Percentiles rank a stretch among this genome's conserved stretches.
Evolutionary conservation across 176 grass and related monocot genomes (phyloP).

Genomic region (Avena atlantica): DNA sequence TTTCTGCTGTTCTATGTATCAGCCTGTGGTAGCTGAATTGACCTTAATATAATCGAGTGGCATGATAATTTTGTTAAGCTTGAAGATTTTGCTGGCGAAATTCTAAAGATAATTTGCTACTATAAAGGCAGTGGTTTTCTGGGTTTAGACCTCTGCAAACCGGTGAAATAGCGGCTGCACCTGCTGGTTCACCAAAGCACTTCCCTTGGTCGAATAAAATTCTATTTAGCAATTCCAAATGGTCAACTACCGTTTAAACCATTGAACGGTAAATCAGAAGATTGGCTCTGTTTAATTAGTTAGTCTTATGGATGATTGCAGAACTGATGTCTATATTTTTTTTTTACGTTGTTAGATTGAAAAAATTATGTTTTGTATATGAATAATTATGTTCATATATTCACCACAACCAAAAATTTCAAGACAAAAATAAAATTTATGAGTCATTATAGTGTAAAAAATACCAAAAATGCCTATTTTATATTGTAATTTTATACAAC

Average conservation of each 20-base stretch:
- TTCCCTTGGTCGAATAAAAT: background rate
- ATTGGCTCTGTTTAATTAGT: background rate
- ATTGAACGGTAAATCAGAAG: background rate
- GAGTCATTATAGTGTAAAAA: no score
- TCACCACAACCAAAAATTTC: no score
- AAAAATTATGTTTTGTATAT: no score
- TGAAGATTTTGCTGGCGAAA: background rate
- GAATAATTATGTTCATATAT: no score
- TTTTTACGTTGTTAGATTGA: no score
- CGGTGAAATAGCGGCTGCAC: background rate
- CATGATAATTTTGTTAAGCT: no score
- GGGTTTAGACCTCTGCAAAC: background rate
- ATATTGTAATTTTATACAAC: no score
- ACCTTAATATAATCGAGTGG: no score
- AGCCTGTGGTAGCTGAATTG: no score
- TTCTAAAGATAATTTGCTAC: background rate
- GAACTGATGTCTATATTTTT: background rate
- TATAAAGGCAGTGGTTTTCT: background rate
- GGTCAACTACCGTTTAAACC: background rate
- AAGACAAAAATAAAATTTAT: no score
- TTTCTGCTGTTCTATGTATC: no score
- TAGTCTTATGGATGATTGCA: background rate
- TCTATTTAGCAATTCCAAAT: background rate
- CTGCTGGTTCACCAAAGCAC: background rate
- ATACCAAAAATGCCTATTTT: no score